Evolutionary conservation across 73 alveolate species (phyloP).

Genomic region (Paramecium bursaria): DNA sequence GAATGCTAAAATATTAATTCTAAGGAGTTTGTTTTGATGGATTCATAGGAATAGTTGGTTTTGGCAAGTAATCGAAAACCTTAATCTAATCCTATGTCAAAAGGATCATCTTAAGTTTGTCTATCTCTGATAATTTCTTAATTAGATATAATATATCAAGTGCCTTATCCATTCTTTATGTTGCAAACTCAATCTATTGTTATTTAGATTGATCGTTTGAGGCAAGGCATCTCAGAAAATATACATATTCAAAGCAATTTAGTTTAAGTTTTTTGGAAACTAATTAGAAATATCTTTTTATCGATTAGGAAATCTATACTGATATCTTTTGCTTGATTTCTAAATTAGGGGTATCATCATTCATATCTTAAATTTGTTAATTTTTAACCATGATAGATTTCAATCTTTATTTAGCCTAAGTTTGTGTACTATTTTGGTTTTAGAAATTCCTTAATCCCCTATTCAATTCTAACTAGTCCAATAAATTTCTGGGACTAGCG

Average conservation of each 20-base stretch:
- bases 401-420: neutral
- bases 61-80: neutral
- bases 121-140: neutral
- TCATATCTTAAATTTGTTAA: neutral
- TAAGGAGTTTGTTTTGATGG: neutral
- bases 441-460: too few relatives aligned
- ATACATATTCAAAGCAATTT: neutral
- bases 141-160: neutral
- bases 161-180: neutral
- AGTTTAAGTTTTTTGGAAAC: neutral
- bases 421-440: neutral
- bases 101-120: neutral
- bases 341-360: neutral
- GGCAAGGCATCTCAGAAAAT: neutral
- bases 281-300: neutral
- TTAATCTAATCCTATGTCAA: neutral
- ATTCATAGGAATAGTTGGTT: neutral
- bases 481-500: neutral
- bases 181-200: neutral
- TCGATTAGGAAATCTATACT: neutral
- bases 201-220: neutral
- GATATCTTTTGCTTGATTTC: neutral
- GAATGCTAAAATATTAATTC: too few relatives aligned
- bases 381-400: neutral
- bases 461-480: too few relatives aligned